Evolutionary conservation across 331 rosid species (phyloP), one percentile per base, ranked within the genome.

Genomic region (Pyracantha coccinea): DNA sequence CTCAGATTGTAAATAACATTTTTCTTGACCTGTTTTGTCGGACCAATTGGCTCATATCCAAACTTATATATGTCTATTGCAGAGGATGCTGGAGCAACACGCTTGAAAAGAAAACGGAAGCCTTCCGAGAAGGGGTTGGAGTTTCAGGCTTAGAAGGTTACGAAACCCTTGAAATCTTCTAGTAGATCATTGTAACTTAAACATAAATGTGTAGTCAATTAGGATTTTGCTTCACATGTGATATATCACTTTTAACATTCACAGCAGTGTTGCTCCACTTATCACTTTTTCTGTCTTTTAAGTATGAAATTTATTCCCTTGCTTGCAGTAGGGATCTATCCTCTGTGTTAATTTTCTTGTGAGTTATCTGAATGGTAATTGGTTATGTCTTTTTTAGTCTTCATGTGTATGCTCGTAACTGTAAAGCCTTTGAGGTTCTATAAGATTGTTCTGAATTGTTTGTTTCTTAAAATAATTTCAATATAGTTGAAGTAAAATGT

Each of bases 101-200:
- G 86, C 70, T 4, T 81, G 79, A 92, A 85, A 87, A 83, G 97
- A 68, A 92, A 84, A 78, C 81, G 96, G 33, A 92, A 87, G 68
- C 97, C 93, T n/a, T 88, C 96, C 0, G 96, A 88, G 75, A 92
- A 92, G 80, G 93, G 86, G 74, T 74, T 92, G 83, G 96, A 88
- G 69, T 83, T 87, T 84, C 96, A 88, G 87, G 93, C 90, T 19
- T 93, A 92, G 74, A 92, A 85, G 85, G 93, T 75, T 47, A 88
- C 80, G 77, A 88, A 82, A 74, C 90, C 97, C 50, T 80, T 80
- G 72, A 88, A 92, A 82, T 77, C 80, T 75, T 62, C 87, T 27
- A 75, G 83, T 78, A 86, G 85, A 76, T 50, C 58, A 23, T 79
- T 82, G 6, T 88, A 86, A 78, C 74, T 81, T 31, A 83, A 72